Evolutionary conservation across 1,139 yeast genomes (phyloP), one percentile per base, ranked within the genome.

Genomic region (Lizanozyma gosingica): DNA sequence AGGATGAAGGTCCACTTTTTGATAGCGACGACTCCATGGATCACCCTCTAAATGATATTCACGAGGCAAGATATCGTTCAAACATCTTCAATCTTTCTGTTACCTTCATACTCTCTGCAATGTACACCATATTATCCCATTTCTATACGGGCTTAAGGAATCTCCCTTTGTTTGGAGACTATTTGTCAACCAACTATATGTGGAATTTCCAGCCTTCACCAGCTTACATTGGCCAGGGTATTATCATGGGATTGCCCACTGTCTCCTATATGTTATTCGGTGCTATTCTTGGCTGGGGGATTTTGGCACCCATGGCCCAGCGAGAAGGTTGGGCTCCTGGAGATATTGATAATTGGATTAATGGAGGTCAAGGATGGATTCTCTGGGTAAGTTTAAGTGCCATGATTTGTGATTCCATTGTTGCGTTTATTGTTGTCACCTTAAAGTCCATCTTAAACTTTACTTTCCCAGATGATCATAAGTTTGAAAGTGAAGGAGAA

Each of bases 121-220:
- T 65, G 1, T 90, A 86, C 55, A 88, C 97, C 0, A 41, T 87
- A 0, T 39, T 71, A 1, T 71, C 95, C 1, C 87, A 80, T 57
- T 85, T 87, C 51, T 46, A 83, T 2, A 97, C 97, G 0, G 59
- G 76, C 6, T 53, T 92, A 16, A 73, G 80, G 42, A 68, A 67
- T 37, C 52, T 92, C 4, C 97, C 97, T 0, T 55, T 90, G 1
- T 84, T 92, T 55, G 98, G 97, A 0, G 39, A 51, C 1, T 52
- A 56, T 35, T 63, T 86, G n/a, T 84, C 95, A 0, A 52, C 63
- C 15, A 60, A 67, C n/a, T 85, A 86, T 57, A 67, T 83, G 38
- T 85, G 97, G 94, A 80, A 85, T 42, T 76, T 92, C 44, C 96
- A 92, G 57, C 96, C 97, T 0, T 87, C 97, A 0, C 97, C 98